These are phyloP conservation scores for Ceratocystis colombiana DNA, from an alignment of 2,329 filamentous ascomycete species.

Conservation along the genomic window DNA sequence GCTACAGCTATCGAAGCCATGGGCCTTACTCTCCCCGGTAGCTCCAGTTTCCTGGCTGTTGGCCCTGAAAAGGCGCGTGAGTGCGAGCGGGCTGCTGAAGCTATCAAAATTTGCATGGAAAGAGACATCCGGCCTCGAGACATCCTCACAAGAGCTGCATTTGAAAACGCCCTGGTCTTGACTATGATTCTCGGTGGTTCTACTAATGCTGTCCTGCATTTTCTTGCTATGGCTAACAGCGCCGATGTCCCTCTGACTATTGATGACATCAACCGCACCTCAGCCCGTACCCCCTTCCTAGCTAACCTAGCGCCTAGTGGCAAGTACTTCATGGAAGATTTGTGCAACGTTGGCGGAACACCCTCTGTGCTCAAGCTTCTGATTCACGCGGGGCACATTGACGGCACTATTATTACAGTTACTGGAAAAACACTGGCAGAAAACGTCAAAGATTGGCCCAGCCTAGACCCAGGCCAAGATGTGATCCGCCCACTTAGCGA, in stretches of 20 bases:
- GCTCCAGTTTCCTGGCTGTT: conserved; percentile 69
- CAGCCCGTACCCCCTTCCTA: conserved; percentile 73
- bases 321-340: conserved; percentile 76
- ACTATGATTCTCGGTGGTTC: conserved; percentile 88
- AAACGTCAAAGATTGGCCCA: conserved; percentile 68
- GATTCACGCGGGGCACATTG: conserved; percentile 62
- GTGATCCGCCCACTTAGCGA: conserved; percentile 68
- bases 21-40: conserved; percentile 72
- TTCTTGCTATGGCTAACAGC: conserved; percentile 81
- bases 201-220: conserved; percentile 80
- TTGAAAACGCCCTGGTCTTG: conserved; percentile 81
- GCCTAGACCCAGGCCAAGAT: conserved; percentile 64
- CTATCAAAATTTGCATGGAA: conserved; percentile 70
- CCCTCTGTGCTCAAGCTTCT: conserved; percentile 79
- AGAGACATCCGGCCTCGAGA: conserved; percentile 72
- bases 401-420: conserved; percentile 69
- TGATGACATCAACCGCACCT: conserved; percentile 73
- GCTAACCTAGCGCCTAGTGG: conserved; percentile 78
- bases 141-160: conserved; percentile 66
- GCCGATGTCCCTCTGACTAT: conserved; percentile 67
- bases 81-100: conserved; percentile 68
- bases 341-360: conserved; percentile 76
- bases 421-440: conserved; percentile 76
- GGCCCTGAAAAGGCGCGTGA: conserved; percentile 79
- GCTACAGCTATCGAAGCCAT: conserved; percentile 83